phyloP scores from a whole-genome alignment of 177 flowering plant genomes.

The Vitis hybrid region DNA sequence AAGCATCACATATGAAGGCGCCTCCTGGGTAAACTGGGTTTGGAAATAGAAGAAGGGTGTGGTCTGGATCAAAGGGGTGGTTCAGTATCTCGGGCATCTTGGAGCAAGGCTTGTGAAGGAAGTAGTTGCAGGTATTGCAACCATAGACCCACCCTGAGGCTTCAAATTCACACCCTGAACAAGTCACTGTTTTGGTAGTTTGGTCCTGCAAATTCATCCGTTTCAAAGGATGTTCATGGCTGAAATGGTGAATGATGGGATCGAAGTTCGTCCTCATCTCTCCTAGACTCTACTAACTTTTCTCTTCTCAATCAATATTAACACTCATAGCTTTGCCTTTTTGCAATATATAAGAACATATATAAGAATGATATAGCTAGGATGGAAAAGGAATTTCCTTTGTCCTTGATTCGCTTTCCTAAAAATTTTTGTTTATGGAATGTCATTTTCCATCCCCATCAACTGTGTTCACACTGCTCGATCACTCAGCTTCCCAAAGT shows the following conservation, averaged over 20 bases:
- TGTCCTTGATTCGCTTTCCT: too few relatives aligned
- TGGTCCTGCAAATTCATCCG: constrained; percentile 5
- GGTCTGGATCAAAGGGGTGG: background rate
- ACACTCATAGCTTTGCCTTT: too few relatives aligned
- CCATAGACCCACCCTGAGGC: constrained; percentile 12
- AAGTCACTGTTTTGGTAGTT: background rate
- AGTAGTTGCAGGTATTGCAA: constrained; percentile 8
- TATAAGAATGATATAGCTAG: background rate
- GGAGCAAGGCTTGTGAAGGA: constrained; percentile 23
- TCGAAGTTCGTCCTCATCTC: constrained; percentile 15
- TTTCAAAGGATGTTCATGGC: constrained; percentile 30
- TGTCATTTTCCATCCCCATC: too few relatives aligned
- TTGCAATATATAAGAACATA: background rate
- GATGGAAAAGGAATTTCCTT: background rate
- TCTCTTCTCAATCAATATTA: background rate
- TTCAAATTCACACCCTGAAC: constrained; percentile 15
- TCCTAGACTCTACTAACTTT: background rate
- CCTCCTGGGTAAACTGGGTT: background rate
- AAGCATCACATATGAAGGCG: background rate
- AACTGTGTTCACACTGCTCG: background rate
- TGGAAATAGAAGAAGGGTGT: constrained; percentile 5
- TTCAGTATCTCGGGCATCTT: constrained; percentile 13
- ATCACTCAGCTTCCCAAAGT: background rate
- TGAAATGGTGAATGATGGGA: constrained; percentile 22
- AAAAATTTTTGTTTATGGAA: too few relatives aligned